Base-by-base conservation (phyloP, 768 basidiomycete genomes). In the Amanita jacksonii region DNA sequence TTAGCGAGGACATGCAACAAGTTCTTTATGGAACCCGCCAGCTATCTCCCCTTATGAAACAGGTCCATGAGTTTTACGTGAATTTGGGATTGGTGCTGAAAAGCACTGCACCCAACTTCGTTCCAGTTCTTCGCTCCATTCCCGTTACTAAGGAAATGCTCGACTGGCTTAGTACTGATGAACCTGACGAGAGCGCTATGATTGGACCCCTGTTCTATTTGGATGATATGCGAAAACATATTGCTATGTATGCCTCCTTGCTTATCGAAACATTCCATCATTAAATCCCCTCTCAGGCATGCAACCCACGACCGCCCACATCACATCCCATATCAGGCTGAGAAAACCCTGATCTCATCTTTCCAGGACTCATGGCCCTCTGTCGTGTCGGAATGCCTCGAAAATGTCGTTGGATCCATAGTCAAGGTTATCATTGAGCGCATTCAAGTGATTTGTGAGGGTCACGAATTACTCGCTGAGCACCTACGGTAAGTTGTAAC, bases 281-380 rank as follows among this genome's bases (percentile, higher is more conserved):
- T 28, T 6, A 28, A 6, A 6, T 6, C 12, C 12, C 7, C 12
- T 28, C 7, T 28, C 27, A 28, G 27, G 12, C 12, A 28, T 28
- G 27, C 27, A 28, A 28, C 27, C 12, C 27, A 12, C 6, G 69
- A 70, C 41, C 52, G 66, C 0, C 66, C 67, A 6, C 53, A 58
- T 15, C 66, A 66, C 48, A 57, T 65, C 3, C 68, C 67, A 1
- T 69, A 61, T 43, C 51, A 52, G 3, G 61, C 63, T 1, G 69
- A 68, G 33, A 55, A 55, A 13, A 43, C 52, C 2, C 54, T 67
- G 4, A 70, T 70, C 32, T 41, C 44, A 3, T 41, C 51, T 12
- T 60, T 62, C 36, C 64, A 65, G 30, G 42, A 46, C 3, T 48
- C 51, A 7, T 71, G 69, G 69, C 22, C 51, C 13, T 43, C 34